Evolutionary conservation across 768 basidiomycete species (phyloP).

Genomic region (Calvatia gigantea): DNA sequence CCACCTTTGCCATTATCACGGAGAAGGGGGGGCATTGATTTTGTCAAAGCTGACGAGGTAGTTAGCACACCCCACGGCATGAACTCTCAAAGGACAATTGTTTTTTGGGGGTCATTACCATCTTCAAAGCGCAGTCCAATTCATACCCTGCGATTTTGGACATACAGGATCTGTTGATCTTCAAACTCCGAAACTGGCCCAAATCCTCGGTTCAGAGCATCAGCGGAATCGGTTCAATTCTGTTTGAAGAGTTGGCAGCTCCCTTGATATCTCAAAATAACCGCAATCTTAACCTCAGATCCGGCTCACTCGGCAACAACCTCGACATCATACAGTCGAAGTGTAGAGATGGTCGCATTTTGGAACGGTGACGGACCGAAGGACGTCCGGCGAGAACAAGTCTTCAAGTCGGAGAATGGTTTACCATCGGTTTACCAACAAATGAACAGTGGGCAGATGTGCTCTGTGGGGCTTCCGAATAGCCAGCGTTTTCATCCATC

Average conservation of each 20-base stretch:
- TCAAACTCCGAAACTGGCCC: neutral
- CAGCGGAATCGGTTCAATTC: conserved; percentile 8
- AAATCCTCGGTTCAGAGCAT: conserved; percentile 5
- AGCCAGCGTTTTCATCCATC: neutral
- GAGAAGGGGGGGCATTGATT: too few species aligned
- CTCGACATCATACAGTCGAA: neutral
- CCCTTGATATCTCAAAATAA: conserved; percentile 6
- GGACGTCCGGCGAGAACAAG: neutral
- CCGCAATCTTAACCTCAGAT: conserved; percentile 1
- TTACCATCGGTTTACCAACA: neutral
- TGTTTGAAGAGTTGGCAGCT: conserved; percentile 2
- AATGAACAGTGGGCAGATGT: neutral
- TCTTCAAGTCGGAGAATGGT: neutral
- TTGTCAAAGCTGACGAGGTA: too few species aligned
- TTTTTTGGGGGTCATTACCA: conserved; percentile 3
- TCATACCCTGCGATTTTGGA: neutral
- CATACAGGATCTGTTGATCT: neutral
- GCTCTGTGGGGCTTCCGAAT: neutral
- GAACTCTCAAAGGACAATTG: too few species aligned
- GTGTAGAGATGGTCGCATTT: neutral
- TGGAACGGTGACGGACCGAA: conserved; percentile 2
- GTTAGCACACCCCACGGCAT: too few species aligned
- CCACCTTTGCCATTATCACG: too few species aligned
- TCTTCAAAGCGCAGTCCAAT: neutral
- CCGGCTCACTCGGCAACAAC: neutral